Base-by-base conservation (phyloP, 1,284 basidiomycete species). In the Ganoderma multipileum region DNA sequence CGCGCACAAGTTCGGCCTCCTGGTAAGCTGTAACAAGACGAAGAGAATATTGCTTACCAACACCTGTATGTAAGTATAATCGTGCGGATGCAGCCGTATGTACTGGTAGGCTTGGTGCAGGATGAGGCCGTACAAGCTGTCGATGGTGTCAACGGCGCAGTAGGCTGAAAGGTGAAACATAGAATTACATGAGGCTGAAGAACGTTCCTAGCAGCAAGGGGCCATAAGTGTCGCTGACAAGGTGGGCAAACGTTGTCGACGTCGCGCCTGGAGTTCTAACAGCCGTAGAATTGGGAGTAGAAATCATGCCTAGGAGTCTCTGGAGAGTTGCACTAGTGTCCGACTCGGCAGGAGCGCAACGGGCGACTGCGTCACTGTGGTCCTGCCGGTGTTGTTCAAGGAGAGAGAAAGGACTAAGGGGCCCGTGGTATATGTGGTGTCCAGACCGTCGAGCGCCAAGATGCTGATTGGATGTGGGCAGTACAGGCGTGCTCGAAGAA, bases 61-160 rank as follows among this genome's bases (percentile, higher is more conserved):
- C 4, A 55, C 28, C 30, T 33, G 52, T 16, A 55, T 55, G 52
- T 55, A 55, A 3, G 39, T 6, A 4, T 39, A 61, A 23, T 61
- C 59, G 18, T 30, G 36, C 2, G 59, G 39, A 20, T 61, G 26
- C 12, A 61, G 38, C n/a, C 59, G 59, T 5, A 61, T 42, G 59
- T 61, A 61, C 26, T 41, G 59, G 44, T 61, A 61, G 6, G 41
- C 11, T 28, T 61, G 59, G 39, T 61, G 59, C 6, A 61, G 18
- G 11, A 42, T 44, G 36, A 42, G 14, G 16, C 59, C 59, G 20
- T 61, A 41, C 58, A 59, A 44, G n/a, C 39, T 41, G 26, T 30
- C 4, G 26, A 30, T 3, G 52, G 16, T 16, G 5, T 54, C 52
- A 54, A 6, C 16, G 20, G 30, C 26, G 1, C 14, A 5, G 26